These are phyloP conservation scores for Umbilicaria muhlenbergii DNA, from an alignment of 495 filamentous ascomycete genomes.

Conservation along the genomic window DNA sequence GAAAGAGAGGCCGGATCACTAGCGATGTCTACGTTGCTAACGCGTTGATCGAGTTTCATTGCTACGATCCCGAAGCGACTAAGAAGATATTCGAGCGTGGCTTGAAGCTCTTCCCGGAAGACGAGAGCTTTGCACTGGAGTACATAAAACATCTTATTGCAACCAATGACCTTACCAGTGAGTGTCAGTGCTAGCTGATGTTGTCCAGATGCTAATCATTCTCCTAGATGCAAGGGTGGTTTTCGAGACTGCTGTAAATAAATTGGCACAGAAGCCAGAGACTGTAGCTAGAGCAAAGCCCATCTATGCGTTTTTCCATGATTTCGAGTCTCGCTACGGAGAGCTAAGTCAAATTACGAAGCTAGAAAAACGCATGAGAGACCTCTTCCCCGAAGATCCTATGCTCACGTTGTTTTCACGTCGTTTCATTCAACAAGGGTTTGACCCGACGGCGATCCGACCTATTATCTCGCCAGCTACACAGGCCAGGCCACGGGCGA, in stretches of 20 bases:
- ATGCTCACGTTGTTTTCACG: slow-evolving; percentile 57
- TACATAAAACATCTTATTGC: slow-evolving; percentile 88
- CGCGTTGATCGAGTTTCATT: slow-evolving; percentile 84
- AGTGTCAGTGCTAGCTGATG: slow-evolving; percentile 22
- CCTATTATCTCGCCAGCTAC: slow-evolving; percentile 67
- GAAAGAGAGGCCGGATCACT: slow-evolving; percentile 68
- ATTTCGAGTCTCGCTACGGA: slow-evolving; percentile 87
- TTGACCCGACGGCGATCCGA: slow-evolving; percentile 62
- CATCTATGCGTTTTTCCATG: slow-evolving; percentile 78
- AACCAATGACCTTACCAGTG: slow-evolving; percentile 84
- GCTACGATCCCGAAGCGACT: slow-evolving; percentile 83
- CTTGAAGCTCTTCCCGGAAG: slow-evolving; percentile 78
- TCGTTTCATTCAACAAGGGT: slow-evolving; percentile 49
- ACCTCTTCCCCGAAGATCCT: slow-evolving; percentile 79
- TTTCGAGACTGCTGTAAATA: slow-evolving; percentile 81
- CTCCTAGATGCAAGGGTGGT: slow-evolving; percentile 76
- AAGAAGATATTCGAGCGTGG: slow-evolving; percentile 92
- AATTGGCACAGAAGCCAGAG: slow-evolving; percentile 57
- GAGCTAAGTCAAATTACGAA: slow-evolving; percentile 79
- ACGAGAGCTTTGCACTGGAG: slow-evolving; percentile 80
- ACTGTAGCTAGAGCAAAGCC: slow-evolving; percentile 59
- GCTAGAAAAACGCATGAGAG: slow-evolving; percentile 80
- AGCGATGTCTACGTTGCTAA: slow-evolving; percentile 88
- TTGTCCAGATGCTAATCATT: slow-evolving; percentile 10
- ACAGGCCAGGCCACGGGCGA: slow-evolving; percentile 52